Evolutionary conservation across 2,329 filamentous ascomycete species (phyloP).

Genomic region (Neoscytalidium dimidiatum): DNA sequence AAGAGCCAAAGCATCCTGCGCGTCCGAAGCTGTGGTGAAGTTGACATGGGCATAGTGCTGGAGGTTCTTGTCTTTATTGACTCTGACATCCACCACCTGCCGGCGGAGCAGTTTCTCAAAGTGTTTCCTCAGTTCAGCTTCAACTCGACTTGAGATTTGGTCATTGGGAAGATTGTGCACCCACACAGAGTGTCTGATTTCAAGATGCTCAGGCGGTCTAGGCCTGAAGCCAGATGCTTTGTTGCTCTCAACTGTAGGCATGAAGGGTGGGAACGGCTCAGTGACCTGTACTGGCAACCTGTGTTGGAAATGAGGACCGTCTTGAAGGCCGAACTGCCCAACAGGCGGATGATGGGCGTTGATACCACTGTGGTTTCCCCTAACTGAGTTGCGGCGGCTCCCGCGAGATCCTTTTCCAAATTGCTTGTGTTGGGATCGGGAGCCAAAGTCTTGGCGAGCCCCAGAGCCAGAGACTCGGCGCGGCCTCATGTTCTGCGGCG

Average conservation of each 20-base stretch:
- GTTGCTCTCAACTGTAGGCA: neutral
- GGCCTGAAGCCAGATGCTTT: neutral
- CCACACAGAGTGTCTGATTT: neutral
- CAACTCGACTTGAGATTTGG: too few species aligned
- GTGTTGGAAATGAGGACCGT: neutral
- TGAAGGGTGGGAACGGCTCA: constrained; percentile 12
- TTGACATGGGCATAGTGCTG: constrained; percentile 1
- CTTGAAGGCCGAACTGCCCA: neutral
- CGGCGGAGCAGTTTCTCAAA: neutral
- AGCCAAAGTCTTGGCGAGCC: neutral
- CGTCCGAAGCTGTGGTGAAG: neutral
- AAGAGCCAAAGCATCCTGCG: neutral
- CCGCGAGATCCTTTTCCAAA: neutral
- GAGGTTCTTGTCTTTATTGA: neutral
- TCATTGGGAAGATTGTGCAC: constrained; percentile 1
- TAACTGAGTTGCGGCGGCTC: constrained; percentile 3
- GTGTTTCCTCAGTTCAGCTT: neutral
- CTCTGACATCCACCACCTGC: neutral
- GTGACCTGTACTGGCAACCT: neutral
- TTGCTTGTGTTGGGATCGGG: neutral
- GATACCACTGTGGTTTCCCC: neutral
- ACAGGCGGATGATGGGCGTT: neutral
- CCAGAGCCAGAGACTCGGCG: neutral
- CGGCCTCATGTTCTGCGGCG: neutral
- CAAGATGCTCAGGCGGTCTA: neutral